These are phyloP conservation scores for Allium cepa DNA, from an alignment of 106 monocot genomes.

Conservation along the genomic window DNA sequence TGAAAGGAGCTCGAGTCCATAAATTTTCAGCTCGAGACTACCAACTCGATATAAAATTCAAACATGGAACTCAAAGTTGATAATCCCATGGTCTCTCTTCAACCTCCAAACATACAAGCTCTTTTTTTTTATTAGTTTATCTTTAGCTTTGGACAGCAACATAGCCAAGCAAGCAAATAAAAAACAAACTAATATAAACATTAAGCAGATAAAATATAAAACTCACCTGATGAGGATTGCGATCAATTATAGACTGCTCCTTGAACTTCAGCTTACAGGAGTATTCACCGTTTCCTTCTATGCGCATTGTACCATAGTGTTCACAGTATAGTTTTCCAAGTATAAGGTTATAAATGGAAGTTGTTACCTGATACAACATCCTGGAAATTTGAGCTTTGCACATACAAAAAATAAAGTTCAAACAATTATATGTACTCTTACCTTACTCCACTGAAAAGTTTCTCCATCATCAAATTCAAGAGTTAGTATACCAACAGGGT, in stretches of 20 bases:
- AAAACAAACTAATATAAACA: too few species aligned
- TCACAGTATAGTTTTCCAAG: slow-evolving; percentile 78
- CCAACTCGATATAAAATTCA: too few species aligned
- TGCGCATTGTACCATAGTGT: slow-evolving; percentile 77
- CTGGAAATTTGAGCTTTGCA: not conserved
- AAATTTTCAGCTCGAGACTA: too few species aligned
- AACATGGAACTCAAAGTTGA: too few species aligned
- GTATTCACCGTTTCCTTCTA: slow-evolving; percentile 64
- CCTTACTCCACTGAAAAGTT: slow-evolving; percentile 98
- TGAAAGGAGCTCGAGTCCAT: too few species aligned
- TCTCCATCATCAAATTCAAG: slow-evolving; percentile 98
- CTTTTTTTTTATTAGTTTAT: too few species aligned
- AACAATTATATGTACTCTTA: slow-evolving; percentile 7
- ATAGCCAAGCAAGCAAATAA: too few species aligned
- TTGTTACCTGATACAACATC: slow-evolving; percentile 47
- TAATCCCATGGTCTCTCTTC: too few species aligned
- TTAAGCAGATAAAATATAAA: too few species aligned
- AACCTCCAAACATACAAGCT: too few species aligned
- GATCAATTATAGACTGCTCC: slow-evolving; percentile 80
- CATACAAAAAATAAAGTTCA: not conserved
- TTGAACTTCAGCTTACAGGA: slow-evolving; percentile 78
- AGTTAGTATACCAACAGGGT: slow-evolving; percentile 86
- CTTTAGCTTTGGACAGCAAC: too few species aligned
- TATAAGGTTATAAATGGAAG: slow-evolving; percentile 83
- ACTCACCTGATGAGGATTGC: slow-evolving; percentile 72